Evolutionary conservation across 192 early-diverging fungal species (phyloP).

Genomic region (Pilobolus umbonatus): DNA sequence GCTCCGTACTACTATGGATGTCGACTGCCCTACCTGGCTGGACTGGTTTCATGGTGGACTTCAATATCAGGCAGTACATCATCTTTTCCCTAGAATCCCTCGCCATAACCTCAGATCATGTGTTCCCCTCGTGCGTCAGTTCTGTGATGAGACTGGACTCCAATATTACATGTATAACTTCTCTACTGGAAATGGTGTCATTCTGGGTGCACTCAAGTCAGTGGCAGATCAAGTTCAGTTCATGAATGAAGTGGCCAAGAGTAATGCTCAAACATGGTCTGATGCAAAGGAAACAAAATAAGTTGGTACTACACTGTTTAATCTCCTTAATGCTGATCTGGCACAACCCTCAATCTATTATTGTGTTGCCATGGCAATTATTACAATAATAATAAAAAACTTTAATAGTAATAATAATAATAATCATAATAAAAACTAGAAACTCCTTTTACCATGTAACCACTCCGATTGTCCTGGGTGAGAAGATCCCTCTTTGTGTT

Average conservation of each 20-base stretch:
- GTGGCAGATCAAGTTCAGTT: conserved; percentile 73
- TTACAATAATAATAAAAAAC: no score
- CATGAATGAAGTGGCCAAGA: conserved; percentile 45
- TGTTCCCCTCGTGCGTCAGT: conserved; percentile 67
- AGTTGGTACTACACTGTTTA: no score
- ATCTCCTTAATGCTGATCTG: no score
- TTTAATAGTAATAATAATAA: no score
- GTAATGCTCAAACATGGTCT: conserved; percentile 27
- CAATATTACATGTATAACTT: conserved; percentile 79
- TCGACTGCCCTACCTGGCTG: conserved; percentile 87
- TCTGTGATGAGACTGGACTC: conserved; percentile 72
- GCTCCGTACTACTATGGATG: conserved; percentile 93
- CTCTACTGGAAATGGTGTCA: conserved; percentile 74
- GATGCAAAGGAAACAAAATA: conserved; percentile 5
- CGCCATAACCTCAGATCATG: conserved; percentile 78
- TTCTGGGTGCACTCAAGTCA: conserved; percentile 64
- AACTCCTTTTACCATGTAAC: no score
- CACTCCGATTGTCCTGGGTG: no score
- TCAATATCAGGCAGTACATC: conserved; percentile 95
- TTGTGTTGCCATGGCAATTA: no score
- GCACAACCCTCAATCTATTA: no score
- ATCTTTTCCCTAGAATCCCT: conserved; percentile 90
- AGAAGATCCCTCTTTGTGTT: no score
- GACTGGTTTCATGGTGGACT: conserved; percentile 98
- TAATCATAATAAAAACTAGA: no score